phyloP scores from a whole-genome alignment of 208 protist genomes.

The Wallacemonas sp. region DNA sequence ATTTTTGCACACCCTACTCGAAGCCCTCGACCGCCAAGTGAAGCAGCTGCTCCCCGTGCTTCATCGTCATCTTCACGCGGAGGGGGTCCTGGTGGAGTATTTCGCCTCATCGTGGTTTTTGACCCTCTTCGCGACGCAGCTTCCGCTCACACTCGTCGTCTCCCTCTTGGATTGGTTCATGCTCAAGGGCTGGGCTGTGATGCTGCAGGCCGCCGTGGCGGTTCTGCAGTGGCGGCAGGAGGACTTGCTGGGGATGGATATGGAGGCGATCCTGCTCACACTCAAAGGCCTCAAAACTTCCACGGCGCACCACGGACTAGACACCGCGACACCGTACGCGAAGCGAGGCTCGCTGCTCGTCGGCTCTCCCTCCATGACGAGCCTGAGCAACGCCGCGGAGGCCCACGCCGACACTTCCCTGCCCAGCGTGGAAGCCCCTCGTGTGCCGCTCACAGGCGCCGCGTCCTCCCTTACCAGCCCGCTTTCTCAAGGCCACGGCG shows the following conservation, averaged over 20 bases:
- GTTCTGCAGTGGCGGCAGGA: conserved; percentile 50
- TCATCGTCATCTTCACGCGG: conserved; percentile 32
- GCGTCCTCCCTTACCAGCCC: no score
- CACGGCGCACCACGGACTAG: background rate
- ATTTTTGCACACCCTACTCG: conserved; percentile 31
- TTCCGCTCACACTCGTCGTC: conserved; percentile 39
- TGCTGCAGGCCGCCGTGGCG: conserved; percentile 45
- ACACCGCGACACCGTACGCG: no score
- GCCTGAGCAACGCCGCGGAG: no score
- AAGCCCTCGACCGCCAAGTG: conserved; percentile 27
- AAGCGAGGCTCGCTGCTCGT: no score
- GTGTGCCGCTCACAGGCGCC: no score
- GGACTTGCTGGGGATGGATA: conserved; percentile 28
- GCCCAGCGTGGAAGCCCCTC: no score
- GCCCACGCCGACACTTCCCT: no score
- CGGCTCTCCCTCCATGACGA: no score
- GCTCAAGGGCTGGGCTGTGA: conserved; percentile 42
- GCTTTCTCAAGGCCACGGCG: no score
- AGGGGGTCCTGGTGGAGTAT: conserved; percentile 30
- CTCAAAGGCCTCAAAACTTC: conserved; percentile 28
- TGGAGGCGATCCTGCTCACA: conserved; percentile 48
- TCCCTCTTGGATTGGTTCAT: conserved; percentile 64
- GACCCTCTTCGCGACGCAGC: conserved; percentile 61
- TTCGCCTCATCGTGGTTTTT: conserved; percentile 70
- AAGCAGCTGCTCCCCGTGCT: conserved; percentile 38